Conservation (phyloP, 495 filamentous ascomycete species). For the Xylaria curta region DNA sequence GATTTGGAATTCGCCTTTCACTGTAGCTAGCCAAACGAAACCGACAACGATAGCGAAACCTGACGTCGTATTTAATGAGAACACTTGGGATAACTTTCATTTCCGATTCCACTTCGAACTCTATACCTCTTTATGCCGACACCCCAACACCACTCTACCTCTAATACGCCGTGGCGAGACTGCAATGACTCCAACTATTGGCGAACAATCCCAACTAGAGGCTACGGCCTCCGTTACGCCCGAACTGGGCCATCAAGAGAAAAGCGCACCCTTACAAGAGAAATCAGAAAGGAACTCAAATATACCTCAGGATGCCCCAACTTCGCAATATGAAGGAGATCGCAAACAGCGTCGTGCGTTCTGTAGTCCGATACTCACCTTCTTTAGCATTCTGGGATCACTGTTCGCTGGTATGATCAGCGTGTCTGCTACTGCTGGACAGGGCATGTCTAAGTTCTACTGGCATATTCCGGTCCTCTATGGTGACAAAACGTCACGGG, state of each 20-base stretch:
- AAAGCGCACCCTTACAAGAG: neutral
- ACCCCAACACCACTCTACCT: neutral
- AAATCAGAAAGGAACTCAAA: neutral
- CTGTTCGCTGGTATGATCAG: conserved; percentile 5
- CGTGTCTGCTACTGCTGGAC: conserved; percentile 6
- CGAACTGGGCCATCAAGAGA: neutral
- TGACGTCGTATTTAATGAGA: neutral
- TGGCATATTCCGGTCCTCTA: conserved; percentile 13
- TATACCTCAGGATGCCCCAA: neutral
- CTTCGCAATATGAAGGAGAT: neutral
- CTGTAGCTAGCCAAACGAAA: neutral
- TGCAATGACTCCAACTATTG: neutral
- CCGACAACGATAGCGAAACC: neutral
- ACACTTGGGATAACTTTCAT: neutral
- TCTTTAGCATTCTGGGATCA: conserved; percentile 1
- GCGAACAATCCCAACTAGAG: neutral
- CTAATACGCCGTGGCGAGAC: neutral
- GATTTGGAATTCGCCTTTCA: neutral
- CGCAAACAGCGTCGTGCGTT: conserved; percentile 3
- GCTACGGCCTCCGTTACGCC: neutral
- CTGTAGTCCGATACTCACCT: conserved; percentile 6
- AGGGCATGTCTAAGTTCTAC: conserved; percentile 10
- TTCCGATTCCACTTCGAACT: neutral
- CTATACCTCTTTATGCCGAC: neutral
- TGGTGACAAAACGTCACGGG: conserved; percentile 1